phyloP scores from a whole-genome alignment of 805 yeast genomes.

The Tanozyma kutaoensis region DNA sequence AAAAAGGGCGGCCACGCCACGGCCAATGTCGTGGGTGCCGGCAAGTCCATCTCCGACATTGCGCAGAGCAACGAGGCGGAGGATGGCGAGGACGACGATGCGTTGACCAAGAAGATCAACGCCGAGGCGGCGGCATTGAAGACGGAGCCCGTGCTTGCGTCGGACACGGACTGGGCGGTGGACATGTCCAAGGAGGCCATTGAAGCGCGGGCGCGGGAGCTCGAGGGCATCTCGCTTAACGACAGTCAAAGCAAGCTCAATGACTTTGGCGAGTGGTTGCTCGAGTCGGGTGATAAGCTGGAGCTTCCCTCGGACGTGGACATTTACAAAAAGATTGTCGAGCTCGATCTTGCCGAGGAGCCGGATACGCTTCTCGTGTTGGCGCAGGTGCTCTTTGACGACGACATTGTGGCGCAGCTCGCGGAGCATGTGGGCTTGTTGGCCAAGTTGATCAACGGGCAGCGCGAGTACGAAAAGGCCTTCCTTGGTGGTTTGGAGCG shows the following conservation, averaged over 20 bases:
- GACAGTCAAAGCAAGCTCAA: conserved; percentile 43
- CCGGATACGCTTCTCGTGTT: conserved; percentile 79
- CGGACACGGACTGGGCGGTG: conserved; percentile 94
- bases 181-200: conserved; percentile 96
- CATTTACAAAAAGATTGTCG: conserved; percentile 79
- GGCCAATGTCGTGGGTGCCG: conserved; percentile 82
- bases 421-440: conserved; percentile 72
- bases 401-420: conserved; percentile 60
- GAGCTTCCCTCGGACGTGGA: conserved; percentile 76
- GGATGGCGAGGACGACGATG: conserved; percentile 53
- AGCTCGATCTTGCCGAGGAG: conserved; percentile 56
- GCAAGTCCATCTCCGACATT: conserved; percentile 66
- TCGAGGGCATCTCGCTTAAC: conserved; percentile 48
- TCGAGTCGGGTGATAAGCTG: conserved; percentile 38
- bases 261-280: conserved; percentile 84
- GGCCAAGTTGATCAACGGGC: conserved; percentile 54
- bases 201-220: conserved; percentile 77
- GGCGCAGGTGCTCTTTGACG: conserved; percentile 81
- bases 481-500: conserved; percentile 95
- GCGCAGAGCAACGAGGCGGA: conserved; percentile 32
- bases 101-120: conserved; percentile 62
- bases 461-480: conserved; percentile 65
- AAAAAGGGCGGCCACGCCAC: conserved; percentile 80
- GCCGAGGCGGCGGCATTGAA: conserved; percentile 66
- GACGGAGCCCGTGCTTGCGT: conserved; percentile 43